Base-by-base conservation (phyloP, 2,329 filamentous ascomycete species). In the Talaromyces sp. region DNA sequence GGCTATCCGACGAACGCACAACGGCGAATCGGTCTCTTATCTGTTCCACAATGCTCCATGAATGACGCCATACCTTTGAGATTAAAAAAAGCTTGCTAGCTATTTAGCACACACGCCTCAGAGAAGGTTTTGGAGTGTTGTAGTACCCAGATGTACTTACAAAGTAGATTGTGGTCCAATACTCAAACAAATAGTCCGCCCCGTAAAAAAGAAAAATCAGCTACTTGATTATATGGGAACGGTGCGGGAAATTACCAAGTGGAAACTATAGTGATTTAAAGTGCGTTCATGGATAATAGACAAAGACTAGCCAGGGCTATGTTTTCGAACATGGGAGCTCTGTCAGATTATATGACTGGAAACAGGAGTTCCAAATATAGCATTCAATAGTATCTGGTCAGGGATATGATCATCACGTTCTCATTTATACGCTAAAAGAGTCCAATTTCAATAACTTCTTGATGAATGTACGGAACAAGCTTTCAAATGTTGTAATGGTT, bases 21-120 rank as follows among this genome's bases (percentile, higher is more conserved):
- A 62, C 17, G 60, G 60, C 25, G 60, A 62, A 56, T 58, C 56
- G 4, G 60, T 62, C 11, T 58, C 56, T 3, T 62, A 62, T 59
- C 30, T 62, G 9, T 62, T 62, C 42, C 58, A 39, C 42, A 58
- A 62, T 19, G 64, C 64, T 15, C 66, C 68, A 36, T 61, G n/a
- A 28, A 27, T 11, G 36, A 33, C 25, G 13, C 39, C 33, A 36
- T 30, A 59, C 25, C 6, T 42, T 42, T 22, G 44, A 19, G n/a
- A 25, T 47, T 11, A 25, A 11, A 13, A 25, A 1, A 19, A 5
- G 36, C 17, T n/a, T 39, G 17, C 44, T 47, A 47, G 44, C 10
- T 11, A 25, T 25, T 47, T 47, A 25, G 19, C 44, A 47, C 11
- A 25, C 22, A 4, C n/a, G n/a, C 22, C 44, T 15, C 44, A 22